Percentiles rank a stretch among this genome's conserved stretches.
Conservation (phyloP, 2,329 filamentous ascomycete genomes). For the Phyllosticta citribraziliensis region DNA sequence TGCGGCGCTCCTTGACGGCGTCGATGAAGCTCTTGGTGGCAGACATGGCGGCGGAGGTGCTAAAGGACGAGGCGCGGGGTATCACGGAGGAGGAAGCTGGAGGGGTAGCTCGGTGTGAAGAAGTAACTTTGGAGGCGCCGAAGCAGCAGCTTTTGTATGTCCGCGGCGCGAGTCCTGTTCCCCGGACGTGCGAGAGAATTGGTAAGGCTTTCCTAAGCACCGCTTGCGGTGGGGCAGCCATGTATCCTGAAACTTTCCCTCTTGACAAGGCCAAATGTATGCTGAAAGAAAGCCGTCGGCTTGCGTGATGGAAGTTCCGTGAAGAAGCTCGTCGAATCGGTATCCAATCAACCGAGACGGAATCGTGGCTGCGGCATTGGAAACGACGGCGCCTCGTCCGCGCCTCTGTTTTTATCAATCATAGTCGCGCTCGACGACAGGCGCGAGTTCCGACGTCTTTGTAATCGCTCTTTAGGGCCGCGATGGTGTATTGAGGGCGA, state of each 20-base stretch:
- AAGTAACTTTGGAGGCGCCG: background rate
- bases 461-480: background rate
- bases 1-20: constrained; percentile 58
- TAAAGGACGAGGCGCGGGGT: constrained; percentile 6
- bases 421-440: background rate
- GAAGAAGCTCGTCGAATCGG: constrained; percentile 4
- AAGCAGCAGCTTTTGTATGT: constrained; percentile 8
- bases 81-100: background rate
- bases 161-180: background rate
- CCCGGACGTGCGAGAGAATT: constrained; percentile 12
- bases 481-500: background rate
- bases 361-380: background rate
- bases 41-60: constrained; percentile 26
- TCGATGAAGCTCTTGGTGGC: constrained; percentile 45
- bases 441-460: background rate
- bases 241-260: constrained; percentile 2
- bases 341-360: background rate
- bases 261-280: background rate
- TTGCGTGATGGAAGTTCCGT: constrained; percentile 5
- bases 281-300: background rate
- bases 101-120: background rate
- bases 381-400: background rate
- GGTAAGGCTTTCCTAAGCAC: constrained; percentile 25
- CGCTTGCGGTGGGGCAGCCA: constrained; percentile 14
- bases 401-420: background rate